These are phyloP conservation scores for Aspergillus sparsus DNA, from an alignment of 495 filamentous ascomycete species.

Conservation along the genomic window DNA sequence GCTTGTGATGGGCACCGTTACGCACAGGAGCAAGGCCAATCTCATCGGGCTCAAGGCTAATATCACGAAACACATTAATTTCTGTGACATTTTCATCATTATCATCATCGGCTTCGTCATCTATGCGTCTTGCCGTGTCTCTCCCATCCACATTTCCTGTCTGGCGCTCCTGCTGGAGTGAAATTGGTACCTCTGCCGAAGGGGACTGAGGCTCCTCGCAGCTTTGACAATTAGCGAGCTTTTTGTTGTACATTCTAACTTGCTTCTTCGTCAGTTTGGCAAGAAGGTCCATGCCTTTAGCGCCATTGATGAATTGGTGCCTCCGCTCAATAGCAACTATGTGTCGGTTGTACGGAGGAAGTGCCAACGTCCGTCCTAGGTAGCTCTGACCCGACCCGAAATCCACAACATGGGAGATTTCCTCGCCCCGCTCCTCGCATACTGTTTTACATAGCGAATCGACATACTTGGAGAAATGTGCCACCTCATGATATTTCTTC, in stretches of 20 bases:
- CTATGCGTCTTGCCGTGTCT: not conserved
- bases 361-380: constrained; percentile 82
- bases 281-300: constrained; percentile 75
- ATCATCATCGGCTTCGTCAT: constrained; percentile 22
- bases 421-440: constrained; percentile 47
- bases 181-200: constrained; percentile 32
- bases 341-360: constrained; percentile 77
- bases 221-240: constrained; percentile 56
- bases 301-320: constrained; percentile 79
- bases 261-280: constrained; percentile 65
- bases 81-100: constrained; percentile 36
- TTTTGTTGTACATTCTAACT: constrained; percentile 69
- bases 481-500: constrained; percentile 92
- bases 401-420: constrained; percentile 86
- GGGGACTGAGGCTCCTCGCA: constrained; percentile 33
- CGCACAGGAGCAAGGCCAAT: constrained; percentile 21
- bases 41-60: constrained; percentile 40
- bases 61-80: constrained; percentile 42
- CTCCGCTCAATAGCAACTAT: constrained; percentile 91
- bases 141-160: not conserved
- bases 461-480: constrained; percentile 65
- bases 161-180: constrained; percentile 31
- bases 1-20: constrained; percentile 26
- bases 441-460: constrained; percentile 54
- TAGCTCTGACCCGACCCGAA: constrained; percentile 98